A percentile compares a stretch with the other conserved stretches of the same genome.
These are phyloP conservation scores for Pseudotsuga menziesii DNA, from an alignment of 75 land plant genomes.

Conservation along the genomic window DNA sequence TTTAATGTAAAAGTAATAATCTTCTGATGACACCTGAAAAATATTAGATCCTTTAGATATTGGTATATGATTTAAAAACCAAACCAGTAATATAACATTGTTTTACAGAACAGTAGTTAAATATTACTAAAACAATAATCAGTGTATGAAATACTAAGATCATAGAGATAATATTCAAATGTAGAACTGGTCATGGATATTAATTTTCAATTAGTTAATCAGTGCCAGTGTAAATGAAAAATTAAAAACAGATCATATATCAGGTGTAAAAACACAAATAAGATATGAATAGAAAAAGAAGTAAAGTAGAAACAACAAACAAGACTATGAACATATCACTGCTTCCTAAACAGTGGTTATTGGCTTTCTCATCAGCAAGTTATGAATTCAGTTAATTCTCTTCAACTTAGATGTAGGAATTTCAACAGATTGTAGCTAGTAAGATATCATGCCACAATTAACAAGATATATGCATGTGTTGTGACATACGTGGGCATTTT, in stretches of 20 bases:
- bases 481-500: conserved; percentile 67
- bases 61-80: too few relatives aligned
- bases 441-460: neutral
- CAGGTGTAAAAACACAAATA: too few relatives aligned
- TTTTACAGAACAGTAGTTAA: neutral
- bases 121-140: neutral
- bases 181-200: neutral
- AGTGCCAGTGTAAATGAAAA: neutral
- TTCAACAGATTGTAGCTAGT: neutral
- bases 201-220: neutral
- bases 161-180: neutral
- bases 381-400: neutral
- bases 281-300: too few relatives aligned
- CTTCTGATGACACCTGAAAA: neutral
- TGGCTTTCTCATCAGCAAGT: neutral
- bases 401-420: neutral
- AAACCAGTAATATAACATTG: too few relatives aligned
- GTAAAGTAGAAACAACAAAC: too few relatives aligned
- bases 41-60: neutral
- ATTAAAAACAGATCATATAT: too few relatives aligned
- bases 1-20: neutral
- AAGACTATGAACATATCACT: too few relatives aligned
- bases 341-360: neutral
- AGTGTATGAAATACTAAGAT: neutral
- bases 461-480: neutral